These are phyloP conservation scores for Nepenthes mirabilis DNA, from an alignment of 148 eudicot species.

Conservation along the genomic window DNA sequence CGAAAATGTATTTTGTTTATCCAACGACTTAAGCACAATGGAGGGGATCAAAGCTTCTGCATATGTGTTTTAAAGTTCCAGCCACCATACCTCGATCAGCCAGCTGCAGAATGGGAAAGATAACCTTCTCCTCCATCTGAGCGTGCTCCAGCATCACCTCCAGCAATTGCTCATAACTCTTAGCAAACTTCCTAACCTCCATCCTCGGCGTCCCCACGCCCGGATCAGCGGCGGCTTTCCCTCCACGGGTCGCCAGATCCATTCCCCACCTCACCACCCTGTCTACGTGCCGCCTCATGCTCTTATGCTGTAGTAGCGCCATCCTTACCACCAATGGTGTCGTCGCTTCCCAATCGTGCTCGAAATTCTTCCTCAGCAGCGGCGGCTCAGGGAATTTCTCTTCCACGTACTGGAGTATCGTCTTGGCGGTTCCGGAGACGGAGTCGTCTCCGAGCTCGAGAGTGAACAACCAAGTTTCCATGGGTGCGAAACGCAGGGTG, in stretches of 20 bases:
- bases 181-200: conserved; percentile 78
- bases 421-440: conserved; percentile 42
- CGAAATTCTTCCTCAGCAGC: conserved; percentile 2
- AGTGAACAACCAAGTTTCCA: conserved; percentile 30
- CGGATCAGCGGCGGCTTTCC: conserved; percentile 41
- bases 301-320: conserved; percentile 61
- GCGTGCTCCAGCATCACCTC: conserved; percentile 90
- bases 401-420: conserved; percentile 36
- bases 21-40: background rate
- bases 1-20: background rate
- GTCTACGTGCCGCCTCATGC: conserved; percentile 75
- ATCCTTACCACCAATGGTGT: conserved; percentile 41
- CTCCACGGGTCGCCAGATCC: conserved; percentile 65
- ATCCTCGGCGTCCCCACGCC: conserved; percentile 64
- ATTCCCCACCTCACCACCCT: conserved; percentile 71
- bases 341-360: conserved; percentile 11
- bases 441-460: conserved; percentile 23
- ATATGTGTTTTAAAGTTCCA: background rate
- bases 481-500: conserved; percentile 30
- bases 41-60: too few relatives aligned
- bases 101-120: conserved; percentile 56
- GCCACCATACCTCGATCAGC: conserved; percentile 59
- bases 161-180: conserved; percentile 48
- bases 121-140: conserved; percentile 73
- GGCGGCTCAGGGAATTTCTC: conserved; percentile 47